Evolutionary conservation across 2,329 filamentous ascomycete species (phyloP), one percentile per base, ranked within the genome.

Genomic region (Botrytis deweyae): DNA sequence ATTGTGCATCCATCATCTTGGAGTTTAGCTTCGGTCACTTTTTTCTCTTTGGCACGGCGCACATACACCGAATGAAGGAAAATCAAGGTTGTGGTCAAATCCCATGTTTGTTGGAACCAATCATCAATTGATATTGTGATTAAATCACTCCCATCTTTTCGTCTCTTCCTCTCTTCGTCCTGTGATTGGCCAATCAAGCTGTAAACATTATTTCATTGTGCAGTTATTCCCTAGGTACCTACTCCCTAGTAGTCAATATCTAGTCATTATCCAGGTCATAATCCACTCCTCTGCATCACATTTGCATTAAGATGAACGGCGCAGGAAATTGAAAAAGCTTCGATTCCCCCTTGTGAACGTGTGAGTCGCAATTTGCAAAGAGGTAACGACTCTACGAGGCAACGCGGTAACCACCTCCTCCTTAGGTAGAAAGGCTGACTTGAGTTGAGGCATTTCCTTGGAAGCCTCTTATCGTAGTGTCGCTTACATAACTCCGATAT

Each of bases 301-400:
- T 42, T 42, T 64, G 62, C 62, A 64, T 62, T 16, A 20, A 55
- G 66, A 61, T 46, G 36, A 59, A 62, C 68, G 68, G 68, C 68
- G 68, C 33, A 44, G 55, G 61, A 38, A 29, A 29, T 38, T 44
- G 25, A 33, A n/a, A 59, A 70, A 70, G 68, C 68, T 70, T 70
- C 5, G 14, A 52, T 58, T 18, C n/a, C 52, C 52, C 64, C 64
- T 49, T 8, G n/a, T 58, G 14, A 12, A 58, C 49, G 25, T 49
- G 25, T 49, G 22, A 14, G 16, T 7, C 29, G 29, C 29, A 29
- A 29, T 29, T 29, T 29, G 22, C 40, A 40, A 12, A 40, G 38
- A 40, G 38, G 38, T 8, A 46, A 46, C 33, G 33, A 33, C 33
- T 33, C 33, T 33, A 33, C 33, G 33, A 33, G 33, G 33, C 33